Evolutionary conservation across 805 yeast genomes (phyloP).

Genomic region (Cyberlindnera meyerae): DNA sequence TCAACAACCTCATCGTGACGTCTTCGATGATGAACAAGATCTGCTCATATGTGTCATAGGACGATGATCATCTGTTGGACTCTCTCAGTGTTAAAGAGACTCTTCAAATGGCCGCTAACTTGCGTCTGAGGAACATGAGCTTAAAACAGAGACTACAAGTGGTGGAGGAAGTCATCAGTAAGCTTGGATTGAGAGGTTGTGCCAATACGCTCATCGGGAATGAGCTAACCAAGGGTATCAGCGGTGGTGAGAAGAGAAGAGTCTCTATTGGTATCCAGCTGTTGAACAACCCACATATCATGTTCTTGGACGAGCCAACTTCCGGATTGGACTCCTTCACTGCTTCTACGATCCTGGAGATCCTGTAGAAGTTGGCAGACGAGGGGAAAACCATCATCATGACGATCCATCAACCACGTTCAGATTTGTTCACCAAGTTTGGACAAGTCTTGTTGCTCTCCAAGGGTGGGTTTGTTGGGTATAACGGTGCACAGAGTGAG

Average conservation of each 20-base stretch:
- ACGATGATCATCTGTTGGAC: conserved; percentile 68
- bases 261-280: conserved; percentile 80
- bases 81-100: conserved; percentile 78
- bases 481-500: conserved; percentile 52
- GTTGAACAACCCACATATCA: conserved; percentile 63
- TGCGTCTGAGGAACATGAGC: conserved; percentile 49
- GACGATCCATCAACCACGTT: conserved; percentile 84
- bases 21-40: conserved; percentile 37
- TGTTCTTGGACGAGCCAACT: conserved; percentile 84
- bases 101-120: conserved; percentile 60
- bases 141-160: conserved; percentile 39
- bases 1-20: conserved; percentile 37
- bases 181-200: conserved; percentile 67
- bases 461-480: conserved; percentile 72
- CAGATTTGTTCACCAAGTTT: conserved; percentile 59
- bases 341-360: conserved; percentile 62
- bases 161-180: conserved; percentile 57
- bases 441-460: conserved; percentile 72
- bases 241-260: conserved; percentile 81
- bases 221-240: conserved; percentile 61
- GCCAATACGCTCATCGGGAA: conserved; percentile 68
- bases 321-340: conserved; percentile 84
- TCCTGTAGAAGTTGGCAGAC: conserved; percentile 53
- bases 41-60: conserved; percentile 80
- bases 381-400: conserved; percentile 65